Conservation (phyloP, 176 grass and related monocot genomes). For the Raddia distichophylla region DNA sequence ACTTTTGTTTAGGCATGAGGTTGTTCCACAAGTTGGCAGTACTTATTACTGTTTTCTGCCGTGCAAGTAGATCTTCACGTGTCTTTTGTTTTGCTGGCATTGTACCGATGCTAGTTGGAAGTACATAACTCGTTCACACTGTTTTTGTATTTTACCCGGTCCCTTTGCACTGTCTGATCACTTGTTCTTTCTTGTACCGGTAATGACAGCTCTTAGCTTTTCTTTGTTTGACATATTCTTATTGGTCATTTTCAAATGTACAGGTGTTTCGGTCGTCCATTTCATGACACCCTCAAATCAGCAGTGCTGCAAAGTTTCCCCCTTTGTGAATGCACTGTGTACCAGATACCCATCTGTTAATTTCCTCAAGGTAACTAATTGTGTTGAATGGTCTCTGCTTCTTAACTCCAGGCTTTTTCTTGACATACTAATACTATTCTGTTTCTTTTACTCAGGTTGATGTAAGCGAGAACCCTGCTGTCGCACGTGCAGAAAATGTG, state of each 20-base stretch:
- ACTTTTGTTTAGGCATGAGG: slow-evolving; percentile 35
- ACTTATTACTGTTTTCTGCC: slow-evolving; percentile 49
- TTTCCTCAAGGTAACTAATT: slow-evolving; percentile 81
- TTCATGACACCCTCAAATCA: slow-evolving; percentile 81
- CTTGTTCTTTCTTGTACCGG: slow-evolving; percentile 8
- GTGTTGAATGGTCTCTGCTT: neutral
- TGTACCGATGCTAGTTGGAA: slow-evolving; percentile 46
- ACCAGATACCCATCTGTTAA: slow-evolving; percentile 84
- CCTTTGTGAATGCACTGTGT: slow-evolving; percentile 73
- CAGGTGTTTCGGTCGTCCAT: slow-evolving; percentile 88
- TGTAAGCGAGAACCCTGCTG: slow-evolving; percentile 63
- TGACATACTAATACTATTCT: slow-evolving; percentile 21
- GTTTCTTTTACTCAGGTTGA: slow-evolving; percentile 62
- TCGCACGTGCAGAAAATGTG: slow-evolving; percentile 79
- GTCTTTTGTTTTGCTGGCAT: slow-evolving; percentile 39
- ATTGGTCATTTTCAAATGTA: slow-evolving; percentile 25
- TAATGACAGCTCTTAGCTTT: neutral
- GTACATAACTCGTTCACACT: slow-evolving; percentile 44
- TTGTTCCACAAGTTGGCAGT: slow-evolving; percentile 30
- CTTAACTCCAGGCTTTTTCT: neutral
- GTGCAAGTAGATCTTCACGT: slow-evolving; percentile 43
- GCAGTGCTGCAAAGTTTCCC: slow-evolving; percentile 75
- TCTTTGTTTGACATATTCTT: slow-evolving; percentile 23
- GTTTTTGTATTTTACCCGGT: slow-evolving; percentile 28
- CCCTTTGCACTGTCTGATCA: slow-evolving; percentile 17